A percentile compares a stretch with the other conserved stretches of the same genome.
Evolutionary conservation across 352 stramenopile species (phyloP).

Genomic region (Globisporangium echinulatum): DNA sequence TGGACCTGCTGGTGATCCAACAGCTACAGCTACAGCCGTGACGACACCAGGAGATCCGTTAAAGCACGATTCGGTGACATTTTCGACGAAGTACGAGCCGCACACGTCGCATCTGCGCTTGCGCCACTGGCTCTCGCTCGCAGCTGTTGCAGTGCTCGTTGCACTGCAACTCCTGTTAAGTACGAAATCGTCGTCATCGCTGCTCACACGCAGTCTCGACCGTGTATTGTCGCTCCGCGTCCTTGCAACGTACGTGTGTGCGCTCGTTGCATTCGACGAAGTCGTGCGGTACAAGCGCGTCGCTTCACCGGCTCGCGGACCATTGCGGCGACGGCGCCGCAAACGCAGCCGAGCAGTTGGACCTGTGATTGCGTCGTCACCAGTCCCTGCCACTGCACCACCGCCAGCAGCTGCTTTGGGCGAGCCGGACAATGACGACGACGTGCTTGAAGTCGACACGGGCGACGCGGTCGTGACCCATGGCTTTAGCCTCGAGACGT

Average conservation of each 20-base stretch:
- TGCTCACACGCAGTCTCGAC: conserved; percentile 32
- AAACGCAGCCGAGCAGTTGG: no score
- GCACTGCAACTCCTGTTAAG: conserved; percentile 25
- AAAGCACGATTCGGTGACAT: no score
- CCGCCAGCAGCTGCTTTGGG: neutral
- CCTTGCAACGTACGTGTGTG: conserved; percentile 39
- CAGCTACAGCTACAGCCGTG: neutral
- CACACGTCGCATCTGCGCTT: conserved; percentile 37
- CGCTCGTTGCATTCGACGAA: conserved; percentile 52
- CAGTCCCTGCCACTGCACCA: neutral
- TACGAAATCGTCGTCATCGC: neutral
- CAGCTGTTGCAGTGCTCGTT: conserved; percentile 24
- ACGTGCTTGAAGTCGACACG: conserved; percentile 47
- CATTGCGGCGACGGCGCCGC: neutral
- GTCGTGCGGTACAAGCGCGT: conserved; percentile 9
- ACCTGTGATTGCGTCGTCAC: neutral
- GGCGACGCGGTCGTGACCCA: conserved; percentile 31
- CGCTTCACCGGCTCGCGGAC: neutral
- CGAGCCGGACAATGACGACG: conserved; percentile 33
- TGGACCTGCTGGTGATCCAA: neutral
- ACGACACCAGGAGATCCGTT: neutral
- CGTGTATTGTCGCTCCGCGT: conserved; percentile 44
- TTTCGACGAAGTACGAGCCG: neutral
- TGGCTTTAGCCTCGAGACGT: conserved; percentile 41
- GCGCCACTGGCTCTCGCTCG: conserved; percentile 46